Percentiles rank a stretch among this genome's conserved stretches.
These are phyloP conservation scores for Aspergillus sp. DNA, from an alignment of 2,329 filamentous ascomycete genomes.

Conservation along the genomic window DNA sequence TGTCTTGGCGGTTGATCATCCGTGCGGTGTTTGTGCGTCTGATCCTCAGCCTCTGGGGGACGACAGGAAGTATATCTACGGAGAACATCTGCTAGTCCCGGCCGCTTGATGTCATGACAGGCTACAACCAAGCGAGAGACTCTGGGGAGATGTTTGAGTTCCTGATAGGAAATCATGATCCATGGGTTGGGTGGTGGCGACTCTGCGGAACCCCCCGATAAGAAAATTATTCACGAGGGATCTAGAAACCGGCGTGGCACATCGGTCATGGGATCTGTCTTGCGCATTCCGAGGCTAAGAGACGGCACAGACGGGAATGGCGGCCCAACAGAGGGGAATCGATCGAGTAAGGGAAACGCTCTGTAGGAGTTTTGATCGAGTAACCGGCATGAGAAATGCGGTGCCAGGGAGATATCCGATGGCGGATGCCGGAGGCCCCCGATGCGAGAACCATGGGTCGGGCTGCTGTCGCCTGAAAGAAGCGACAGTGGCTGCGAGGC, in stretches of 20 bases:
- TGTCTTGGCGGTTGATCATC: neutral
- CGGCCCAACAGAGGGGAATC: no score
- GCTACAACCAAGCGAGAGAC: no score
- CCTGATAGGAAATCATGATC: no score
- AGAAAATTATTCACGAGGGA: no score
- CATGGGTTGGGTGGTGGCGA: no score
- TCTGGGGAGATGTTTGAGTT: no score
- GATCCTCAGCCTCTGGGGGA: neutral
- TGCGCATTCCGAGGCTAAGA: no score
- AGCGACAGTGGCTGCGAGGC: no score
- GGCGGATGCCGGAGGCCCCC: constrained; percentile 29
- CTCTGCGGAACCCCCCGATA: no score
- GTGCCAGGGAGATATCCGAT: constrained; percentile 14
- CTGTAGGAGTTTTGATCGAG: constrained; percentile 31
- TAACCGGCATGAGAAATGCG: constrained; percentile 16
- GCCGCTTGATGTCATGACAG: neutral
- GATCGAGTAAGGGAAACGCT: constrained; percentile 19
- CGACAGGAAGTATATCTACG: neutral
- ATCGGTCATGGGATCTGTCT: no score
- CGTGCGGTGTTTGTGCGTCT: neutral
- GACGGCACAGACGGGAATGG: no score
- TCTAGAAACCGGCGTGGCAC: no score
- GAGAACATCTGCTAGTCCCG: neutral
- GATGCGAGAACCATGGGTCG: constrained; percentile 21
- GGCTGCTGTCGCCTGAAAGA: neutral